Evolutionary conservation across 1,284 basidiomycete species (phyloP).

Genomic region (Inonotus hispidus): DNA sequence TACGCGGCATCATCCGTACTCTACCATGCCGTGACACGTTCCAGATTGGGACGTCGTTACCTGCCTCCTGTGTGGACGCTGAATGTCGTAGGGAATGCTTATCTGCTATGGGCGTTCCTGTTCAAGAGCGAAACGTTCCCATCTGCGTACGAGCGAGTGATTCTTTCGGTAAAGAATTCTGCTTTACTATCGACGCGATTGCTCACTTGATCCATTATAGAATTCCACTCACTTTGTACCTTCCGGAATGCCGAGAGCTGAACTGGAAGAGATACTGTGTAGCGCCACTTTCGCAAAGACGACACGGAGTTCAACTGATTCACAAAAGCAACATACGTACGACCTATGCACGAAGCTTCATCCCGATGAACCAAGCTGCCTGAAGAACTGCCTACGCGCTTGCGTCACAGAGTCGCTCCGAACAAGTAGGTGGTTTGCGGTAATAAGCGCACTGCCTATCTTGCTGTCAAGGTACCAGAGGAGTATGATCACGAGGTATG

Average conservation of each 20-base stretch:
- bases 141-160: conserved; percentile 15
- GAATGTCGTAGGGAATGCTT: conserved; percentile 16
- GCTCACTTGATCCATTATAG: neutral
- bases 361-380: conserved; percentile 17
- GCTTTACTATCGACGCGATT: neutral
- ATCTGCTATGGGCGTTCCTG: conserved; percentile 20
- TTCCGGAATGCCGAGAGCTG: neutral
- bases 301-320: neutral
- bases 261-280: conserved; percentile 10
- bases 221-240: conserved; percentile 15
- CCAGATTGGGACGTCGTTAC: conserved; percentile 1
- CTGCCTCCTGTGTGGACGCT: conserved; percentile 19
- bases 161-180: conserved; percentile 12
- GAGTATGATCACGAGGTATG: conserved; percentile 4
- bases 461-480: neutral
- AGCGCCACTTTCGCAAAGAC: neutral
- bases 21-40: conserved; percentile 5
- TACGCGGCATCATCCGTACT: conserved; percentile 17
- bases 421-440: conserved; percentile 16
- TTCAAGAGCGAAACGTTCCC: conserved; percentile 19
- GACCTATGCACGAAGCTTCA: conserved; percentile 16
- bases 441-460: conserved; percentile 10
- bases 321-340: neutral
- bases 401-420: conserved; percentile 10
- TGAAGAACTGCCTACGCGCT: conserved; percentile 16